Base-by-base conservation (phyloP, 352 stramenopile species). In the Pythium angustatum region DNA sequence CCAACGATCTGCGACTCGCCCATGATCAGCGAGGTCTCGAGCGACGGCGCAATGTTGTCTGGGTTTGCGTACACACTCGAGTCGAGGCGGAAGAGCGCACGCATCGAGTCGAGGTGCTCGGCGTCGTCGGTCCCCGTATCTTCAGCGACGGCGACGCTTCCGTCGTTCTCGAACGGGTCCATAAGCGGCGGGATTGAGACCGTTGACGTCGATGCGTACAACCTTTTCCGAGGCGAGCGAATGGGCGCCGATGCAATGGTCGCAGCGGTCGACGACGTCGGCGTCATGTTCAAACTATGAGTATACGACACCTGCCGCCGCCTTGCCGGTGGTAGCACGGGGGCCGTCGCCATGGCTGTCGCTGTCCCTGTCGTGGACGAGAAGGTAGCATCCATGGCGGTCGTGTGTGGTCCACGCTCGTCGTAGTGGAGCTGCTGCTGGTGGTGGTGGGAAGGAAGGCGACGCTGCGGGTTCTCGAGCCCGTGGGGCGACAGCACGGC, bases 21-120 rank as follows among this genome's bases (percentile, higher is more conserved):
- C 62, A 91, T 89, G 55, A 93, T 75, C 58, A 93, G 90, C 17
- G 80, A 87, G n/a, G 80, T 84, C 57, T 93, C 78, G 14, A 82
- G 59, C 41, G 84, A 87, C 45, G 81, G 84, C 69, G 87, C 72
- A 59, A 91, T 88, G 58, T 93, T 93, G 53, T 81, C 78, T 19
- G 81, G 80, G 56, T 81, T 93, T 14, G 81, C 87, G 58, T 85
- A 93, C 36, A 91, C 80, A 31, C 70, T 78, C 33, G 68, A 60
- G 55, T 86, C 78, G 59, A 91, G 72, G 17, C 79, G 84, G 50
- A 93, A 93, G 52, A 93, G 68, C 54, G 87, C 72, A 40, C 74
- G 78, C 56, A 91, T 78, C 44, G 81, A 86, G 28, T 85, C 77
- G 26, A 77, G 40, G 49, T 75, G 45, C 1, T 12, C 56, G n/a